Base-by-base conservation (phyloP, 202 grass and related monocot genomes). In the Eragrostis tef region DNA sequence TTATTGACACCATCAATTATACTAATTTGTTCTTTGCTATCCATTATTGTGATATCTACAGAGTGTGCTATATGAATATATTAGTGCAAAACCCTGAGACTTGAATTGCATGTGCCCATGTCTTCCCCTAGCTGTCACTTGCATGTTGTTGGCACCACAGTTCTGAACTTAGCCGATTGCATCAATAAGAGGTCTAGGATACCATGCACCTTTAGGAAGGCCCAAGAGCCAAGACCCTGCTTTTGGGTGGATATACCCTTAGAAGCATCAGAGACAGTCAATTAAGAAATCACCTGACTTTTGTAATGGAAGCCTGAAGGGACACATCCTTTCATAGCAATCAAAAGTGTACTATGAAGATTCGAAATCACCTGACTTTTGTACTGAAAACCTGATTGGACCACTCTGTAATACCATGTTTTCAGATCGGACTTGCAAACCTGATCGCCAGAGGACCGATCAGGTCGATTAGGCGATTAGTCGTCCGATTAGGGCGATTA, bases 1-100 rank as follows among this genome's bases (percentile, higher is more conserved):
- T 0, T 63, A 8, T 67, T 74, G n/a, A 20, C 17, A 56, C 17
- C 22, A 4, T 60, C 11, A 22, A 47, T 41, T 67, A 41, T 31
- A 29, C 67, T 20, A 67, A 71, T 49, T 79, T 81, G 13, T 51
- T n/a, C 31, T n/a, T 34, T n/a, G 29, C 63, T 20, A 42, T 42
- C 63, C 63, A 17, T 36, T 65, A 6, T 34, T 15, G 5, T 65
- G 62, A 39, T 19, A 39, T 39, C 3, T 39, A 36, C 1, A n/a
- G 6, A 9, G 6, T 34, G 27, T 31, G 10, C 6, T 39, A 26
- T 53, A n/a, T 26, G 16, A 19, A 65, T 27, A 16, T 5, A 31
- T 31, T 63, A 19, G 6, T 7, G 14, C 22, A 0, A 50, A 64
- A 9, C 52, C n/a, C 27, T 53, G 19, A 62, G 16, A 27, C n/a